These are phyloP conservation scores for Scheffersomyces lignicola DNA, from an alignment of 1,139 yeast species.

Conservation along the genomic window DNA sequence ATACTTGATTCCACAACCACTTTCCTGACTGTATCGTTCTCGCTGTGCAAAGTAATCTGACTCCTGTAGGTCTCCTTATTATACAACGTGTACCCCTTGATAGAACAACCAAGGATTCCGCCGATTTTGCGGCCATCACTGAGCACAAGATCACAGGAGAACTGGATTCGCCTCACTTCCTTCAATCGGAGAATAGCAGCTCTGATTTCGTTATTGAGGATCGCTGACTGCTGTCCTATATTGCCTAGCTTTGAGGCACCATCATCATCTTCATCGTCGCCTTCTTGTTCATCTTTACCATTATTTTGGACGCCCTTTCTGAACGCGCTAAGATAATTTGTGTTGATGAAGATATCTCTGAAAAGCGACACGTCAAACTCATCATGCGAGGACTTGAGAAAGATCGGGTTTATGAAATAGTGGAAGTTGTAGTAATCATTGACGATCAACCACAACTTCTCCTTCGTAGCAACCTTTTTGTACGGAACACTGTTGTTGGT, in stretches of 20 bases:
- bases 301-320: constrained; percentile 6
- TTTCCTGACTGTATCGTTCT: constrained; percentile 38
- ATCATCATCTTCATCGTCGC: constrained; percentile 11
- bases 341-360: constrained; percentile 54
- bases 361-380: constrained; percentile 55
- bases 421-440: constrained; percentile 56
- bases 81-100: constrained; percentile 71
- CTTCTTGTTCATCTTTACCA: constrained; percentile 10
- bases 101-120: constrained; percentile 57
- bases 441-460: constrained; percentile 55
- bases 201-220: constrained; percentile 19
- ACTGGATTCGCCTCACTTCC: constrained; percentile 62
- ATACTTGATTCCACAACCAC: constrained; percentile 50
- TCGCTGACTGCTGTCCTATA: constrained; percentile 10
- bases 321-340: constrained; percentile 28
- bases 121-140: constrained; percentile 42
- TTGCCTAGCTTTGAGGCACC: constrained; percentile 14
- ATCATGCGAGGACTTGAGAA: constrained; percentile 32
- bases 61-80: constrained; percentile 51
- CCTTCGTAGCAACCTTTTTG: constrained; percentile 23
- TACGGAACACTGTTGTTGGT: constrained; percentile 44
- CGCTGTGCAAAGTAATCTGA: constrained; percentile 44
- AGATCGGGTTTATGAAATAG: constrained; percentile 64
- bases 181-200: constrained; percentile 53
- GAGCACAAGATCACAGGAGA: constrained; percentile 54